Evolutionary conservation across 2,329 filamentous ascomycete species (phyloP).

Genomic region (Colletotrichum sp.): DNA sequence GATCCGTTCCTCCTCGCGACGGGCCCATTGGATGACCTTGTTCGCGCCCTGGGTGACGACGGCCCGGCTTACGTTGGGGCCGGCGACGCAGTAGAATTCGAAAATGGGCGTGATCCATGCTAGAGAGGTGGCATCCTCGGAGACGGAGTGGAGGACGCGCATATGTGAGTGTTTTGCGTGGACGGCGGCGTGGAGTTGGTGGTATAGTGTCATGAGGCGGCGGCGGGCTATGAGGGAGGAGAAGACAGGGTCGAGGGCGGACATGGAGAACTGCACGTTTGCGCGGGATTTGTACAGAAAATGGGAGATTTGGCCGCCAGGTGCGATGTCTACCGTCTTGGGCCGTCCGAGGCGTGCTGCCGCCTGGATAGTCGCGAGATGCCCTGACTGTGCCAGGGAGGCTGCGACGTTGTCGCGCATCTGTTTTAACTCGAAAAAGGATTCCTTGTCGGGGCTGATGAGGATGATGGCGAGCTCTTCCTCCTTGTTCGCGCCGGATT

Average conservation of each 20-base stretch:
- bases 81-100: slow-evolving; percentile 94
- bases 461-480: slow-evolving; percentile 90
- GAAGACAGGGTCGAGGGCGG: slow-evolving; percentile 77
- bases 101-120: slow-evolving; percentile 93
- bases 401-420: slow-evolving; percentile 68
- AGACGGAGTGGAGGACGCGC: slow-evolving; percentile 83
- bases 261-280: slow-evolving; percentile 97
- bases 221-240: slow-evolving; percentile 61
- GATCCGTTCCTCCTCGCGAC: slow-evolving; percentile 87
- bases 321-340: slow-evolving; percentile 74
- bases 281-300: slow-evolving; percentile 95
- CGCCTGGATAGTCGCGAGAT: slow-evolving; percentile 74
- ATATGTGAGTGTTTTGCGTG: slow-evolving; percentile 85
- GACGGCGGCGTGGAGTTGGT: slow-evolving; percentile 82
- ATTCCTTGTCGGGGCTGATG: slow-evolving; percentile 91
- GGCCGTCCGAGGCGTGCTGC: slow-evolving; percentile 77
- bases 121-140: slow-evolving; percentile 77
- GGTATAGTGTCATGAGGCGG: slow-evolving; percentile 83
- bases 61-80: slow-evolving; percentile 67
- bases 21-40: slow-evolving; percentile 89
- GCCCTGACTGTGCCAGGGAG: slow-evolving; percentile 78
- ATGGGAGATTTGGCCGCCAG: slow-evolving; percentile 82
- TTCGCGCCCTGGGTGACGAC: slow-evolving; percentile 86
- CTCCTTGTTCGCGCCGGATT: slow-evolving; percentile 66
- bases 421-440: slow-evolving; percentile 86